Evolutionary conservation across 495 filamentous ascomycete species (phyloP), one percentile per base, ranked within the genome.

Genomic region (Penicillium psychrofluorescens): DNA sequence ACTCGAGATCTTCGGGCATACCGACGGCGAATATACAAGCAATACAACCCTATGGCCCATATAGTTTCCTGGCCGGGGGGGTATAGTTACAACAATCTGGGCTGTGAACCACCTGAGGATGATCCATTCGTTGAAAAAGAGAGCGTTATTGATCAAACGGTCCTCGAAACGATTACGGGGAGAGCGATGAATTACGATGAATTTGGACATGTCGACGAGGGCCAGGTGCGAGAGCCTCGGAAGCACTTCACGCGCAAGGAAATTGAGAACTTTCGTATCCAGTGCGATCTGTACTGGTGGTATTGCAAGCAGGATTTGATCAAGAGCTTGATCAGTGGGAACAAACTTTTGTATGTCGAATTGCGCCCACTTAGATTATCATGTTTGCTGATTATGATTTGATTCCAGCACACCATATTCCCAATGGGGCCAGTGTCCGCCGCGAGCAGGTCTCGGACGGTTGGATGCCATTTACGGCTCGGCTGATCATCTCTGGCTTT

Each of bases 211-310:
- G 52, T 75, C 37, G 67, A 74, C 29, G 54, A 61, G 14, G 51
- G 43, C 4, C 35, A 44, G 11, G 32, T 43, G 13, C 22, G 40
- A 11, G 11, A 34, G 12, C 57, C 48, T 36, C 59, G 62, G 38
- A 57, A 51, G 29, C 54, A 63, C n/a, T 80, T 84, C 35, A 79
- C 80, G 4, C 72, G 78, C 13, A 84, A 80, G 44, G 88, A 92
- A 38, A 74, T 90, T 39, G 86, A 90, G 47, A 77, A 68, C 16
- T 94, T 86, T 54, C 80, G 88, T 57, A 78, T 86, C 32, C 77
- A 94, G 41, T 79, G 84, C 43, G 92, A 98, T 64, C 70, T 98
- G 28, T 95, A 85, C 66, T 98, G 92, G 92, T 97, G 88, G 89
- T 98, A 85, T 63, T 81, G 75, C 43, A 94, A 95, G 65, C 90